phyloP scores from a whole-genome alignment of 129 eudicot genomes.

The Arctium minus region DNA sequence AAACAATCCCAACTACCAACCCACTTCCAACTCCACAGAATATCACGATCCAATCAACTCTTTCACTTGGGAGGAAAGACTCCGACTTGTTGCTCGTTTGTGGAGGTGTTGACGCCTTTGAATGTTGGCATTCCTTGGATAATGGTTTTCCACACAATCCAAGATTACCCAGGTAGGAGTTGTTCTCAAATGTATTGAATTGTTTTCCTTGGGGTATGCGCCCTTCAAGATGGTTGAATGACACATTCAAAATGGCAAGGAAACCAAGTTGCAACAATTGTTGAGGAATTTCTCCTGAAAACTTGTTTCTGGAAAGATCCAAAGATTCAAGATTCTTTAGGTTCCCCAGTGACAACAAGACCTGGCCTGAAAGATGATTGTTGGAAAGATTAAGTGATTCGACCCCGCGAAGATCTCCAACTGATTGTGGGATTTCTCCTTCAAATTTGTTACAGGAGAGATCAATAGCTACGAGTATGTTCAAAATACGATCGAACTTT shows the following conservation, averaged over 20 bases:
- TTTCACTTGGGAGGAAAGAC: too few species aligned
- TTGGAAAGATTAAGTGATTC: slow-evolving; percentile 25
- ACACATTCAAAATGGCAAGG: neutral
- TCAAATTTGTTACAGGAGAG: slow-evolving; percentile 30
- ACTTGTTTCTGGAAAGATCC: neutral
- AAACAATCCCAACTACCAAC: too few species aligned
- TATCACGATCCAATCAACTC: too few species aligned
- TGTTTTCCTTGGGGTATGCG: neutral
- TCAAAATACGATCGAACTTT: neutral
- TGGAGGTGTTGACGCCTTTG: too few species aligned
- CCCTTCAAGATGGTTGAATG: neutral
- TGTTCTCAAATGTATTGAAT: neutral
- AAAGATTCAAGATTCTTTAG: neutral
- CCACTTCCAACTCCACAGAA: too few species aligned
- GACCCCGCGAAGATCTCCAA: slow-evolving; percentile 11
- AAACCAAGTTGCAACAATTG: neutral
- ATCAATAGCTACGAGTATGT: slow-evolving; percentile 11
- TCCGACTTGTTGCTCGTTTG: too few species aligned
- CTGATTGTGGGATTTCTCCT: slow-evolving; percentile 20
- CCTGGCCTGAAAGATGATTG: neutral
- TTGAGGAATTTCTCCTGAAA: neutral
- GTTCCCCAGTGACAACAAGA: neutral
- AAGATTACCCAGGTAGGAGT: neutral
- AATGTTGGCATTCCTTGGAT: too few species aligned
- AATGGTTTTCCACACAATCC: too few species aligned